Base-by-base conservation (phyloP, 768 basidiomycete species). In the Termitomyces sp. region DNA sequence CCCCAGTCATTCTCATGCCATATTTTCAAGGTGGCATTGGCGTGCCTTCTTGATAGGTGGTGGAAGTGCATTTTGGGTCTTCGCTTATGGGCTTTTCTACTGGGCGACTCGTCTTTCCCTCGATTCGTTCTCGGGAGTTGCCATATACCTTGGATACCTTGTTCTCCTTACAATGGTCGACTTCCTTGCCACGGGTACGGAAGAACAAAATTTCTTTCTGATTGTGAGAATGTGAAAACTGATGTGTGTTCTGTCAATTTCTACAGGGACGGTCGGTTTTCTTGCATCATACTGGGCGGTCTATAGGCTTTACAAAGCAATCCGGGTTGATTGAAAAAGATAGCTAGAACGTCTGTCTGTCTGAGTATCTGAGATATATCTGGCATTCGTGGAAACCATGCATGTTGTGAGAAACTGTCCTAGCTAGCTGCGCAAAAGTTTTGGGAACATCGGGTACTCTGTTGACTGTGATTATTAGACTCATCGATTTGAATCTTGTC, bases 231-330 rank as follows among this genome's bases (percentile, higher is more conserved):
- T 36, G 9, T 40, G 33, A 58, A 43, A 50, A 32, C 18, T 56
- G 51, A 50, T 57, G 56, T n/a, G 43, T 30, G 36, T 28, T 30
- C 9, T 41, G 12, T 32, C 6, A 40, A 30, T n/a, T 20, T 32
- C n/a, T 43, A 13, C 67, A 87, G 92, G 93, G 41, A 89, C 92
- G 12, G 93, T 97, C 64, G 95, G 95, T 10, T 97, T 95, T 78
- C 77, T 95, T 43, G 89, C 93, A 23, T 85, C 89, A 5, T 95
- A 94, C 65, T 95, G 91, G 87, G 92, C 91, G n/a, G 83, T 97
- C 44, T 80, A 89, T 61, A 83, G 78, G 72, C 72, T 98, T 58
- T 98, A 98, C 70, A 81, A 81, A 58, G 84, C 90, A 33, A 91
- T 93, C 62, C 86, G 92, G 41, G 83, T 93, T 53, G 91, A 94